phyloP scores from a whole-genome alignment of 176 grass and related monocot genomes.

The Ensete ventricosum region DNA sequence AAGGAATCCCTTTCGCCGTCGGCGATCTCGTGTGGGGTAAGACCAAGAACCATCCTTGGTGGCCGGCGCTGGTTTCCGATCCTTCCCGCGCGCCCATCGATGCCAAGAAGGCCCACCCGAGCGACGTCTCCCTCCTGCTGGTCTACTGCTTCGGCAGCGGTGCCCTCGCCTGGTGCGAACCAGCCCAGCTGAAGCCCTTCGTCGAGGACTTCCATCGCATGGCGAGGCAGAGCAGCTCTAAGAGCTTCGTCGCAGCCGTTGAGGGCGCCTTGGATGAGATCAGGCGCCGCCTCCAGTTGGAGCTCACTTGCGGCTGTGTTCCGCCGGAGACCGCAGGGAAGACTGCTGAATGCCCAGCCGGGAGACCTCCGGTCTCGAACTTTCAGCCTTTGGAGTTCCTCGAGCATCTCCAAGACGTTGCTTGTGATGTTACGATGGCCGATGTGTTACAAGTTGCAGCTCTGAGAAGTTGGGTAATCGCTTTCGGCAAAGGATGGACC shows the following conservation, averaged over 20 bases:
- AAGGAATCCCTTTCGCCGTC: slow-evolving; percentile 7
- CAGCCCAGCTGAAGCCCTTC: slow-evolving; percentile 7
- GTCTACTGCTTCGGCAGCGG: slow-evolving; percentile 5
- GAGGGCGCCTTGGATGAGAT: slow-evolving; percentile 3
- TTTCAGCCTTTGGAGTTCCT: slow-evolving; percentile 36
- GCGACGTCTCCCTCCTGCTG: slow-evolving; percentile 1
- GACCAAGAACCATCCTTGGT: slow-evolving; percentile 35
- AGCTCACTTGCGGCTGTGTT: slow-evolving; percentile 14
- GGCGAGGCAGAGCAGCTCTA: slow-evolving; percentile 6
- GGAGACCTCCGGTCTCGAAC: background rate
- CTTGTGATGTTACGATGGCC: slow-evolving; percentile 20
- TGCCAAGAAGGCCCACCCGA: background rate
- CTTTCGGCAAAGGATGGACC: slow-evolving; percentile 33
- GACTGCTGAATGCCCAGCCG: background rate
- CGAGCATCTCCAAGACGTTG: slow-evolving; percentile 23
- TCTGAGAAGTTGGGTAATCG: slow-evolving; percentile 45
- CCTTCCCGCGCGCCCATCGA: slow-evolving; percentile 6
- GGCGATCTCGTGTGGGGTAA: slow-evolving; percentile 66
- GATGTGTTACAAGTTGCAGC: slow-evolving; percentile 30
- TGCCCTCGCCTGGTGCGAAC: slow-evolving; percentile 6
- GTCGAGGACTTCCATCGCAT: slow-evolving; percentile 5
- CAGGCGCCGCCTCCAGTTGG: slow-evolving; percentile 4
- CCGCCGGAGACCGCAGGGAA: background rate
- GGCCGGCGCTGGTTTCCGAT: slow-evolving; percentile 33
- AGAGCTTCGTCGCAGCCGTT: slow-evolving; percentile 4